Conservation (phyloP, 495 filamentous ascomycete genomes). For the Margaritispora aquatica region DNA sequence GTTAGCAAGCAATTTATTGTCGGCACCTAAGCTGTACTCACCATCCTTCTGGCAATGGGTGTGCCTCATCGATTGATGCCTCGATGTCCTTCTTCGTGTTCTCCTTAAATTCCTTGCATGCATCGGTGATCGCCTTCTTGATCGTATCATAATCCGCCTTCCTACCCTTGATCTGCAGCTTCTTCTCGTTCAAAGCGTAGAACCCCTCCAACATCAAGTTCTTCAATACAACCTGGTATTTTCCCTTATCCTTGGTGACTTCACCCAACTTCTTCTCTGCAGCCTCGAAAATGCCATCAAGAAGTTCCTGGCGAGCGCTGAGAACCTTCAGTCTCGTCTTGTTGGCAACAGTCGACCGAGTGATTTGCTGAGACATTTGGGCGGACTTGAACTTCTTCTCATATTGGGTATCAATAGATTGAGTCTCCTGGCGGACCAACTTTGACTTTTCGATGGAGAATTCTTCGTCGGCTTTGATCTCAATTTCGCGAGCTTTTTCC, state of each 20-base stretch:
- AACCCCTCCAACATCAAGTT: constrained; percentile 82
- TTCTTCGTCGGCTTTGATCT: constrained; percentile 96
- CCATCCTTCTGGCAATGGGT: constrained; percentile 76
- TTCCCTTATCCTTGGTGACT: constrained; percentile 57
- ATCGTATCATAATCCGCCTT: constrained; percentile 72
- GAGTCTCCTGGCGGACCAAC: constrained; percentile 90
- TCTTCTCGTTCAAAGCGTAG: constrained; percentile 77
- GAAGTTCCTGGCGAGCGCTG: constrained; percentile 74
- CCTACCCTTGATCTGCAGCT: constrained; percentile 62
- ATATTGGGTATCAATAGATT: constrained; percentile 85
- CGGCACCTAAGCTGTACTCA: constrained; percentile 44
- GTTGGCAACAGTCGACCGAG: constrained; percentile 88
- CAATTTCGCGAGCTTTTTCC: constrained; percentile 95
- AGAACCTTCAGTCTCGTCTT: constrained; percentile 88
- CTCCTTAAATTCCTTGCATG: constrained; percentile 74
- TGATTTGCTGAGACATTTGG: constrained; percentile 95
- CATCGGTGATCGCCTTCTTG: constrained; percentile 68
- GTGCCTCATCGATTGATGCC: constrained; percentile 64
- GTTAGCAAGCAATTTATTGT: constrained; percentile 3
- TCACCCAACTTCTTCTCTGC: constrained; percentile 60
- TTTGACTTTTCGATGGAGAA: constrained; percentile 98
- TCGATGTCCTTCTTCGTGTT: constrained; percentile 58
- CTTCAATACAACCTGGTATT: constrained; percentile 71
- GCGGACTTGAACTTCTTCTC: constrained; percentile 98
- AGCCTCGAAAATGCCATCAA: constrained; percentile 86